These are phyloP conservation scores for Dioscorea alata DNA, from an alignment of 106 monocot species.

Conservation along the genomic window DNA sequence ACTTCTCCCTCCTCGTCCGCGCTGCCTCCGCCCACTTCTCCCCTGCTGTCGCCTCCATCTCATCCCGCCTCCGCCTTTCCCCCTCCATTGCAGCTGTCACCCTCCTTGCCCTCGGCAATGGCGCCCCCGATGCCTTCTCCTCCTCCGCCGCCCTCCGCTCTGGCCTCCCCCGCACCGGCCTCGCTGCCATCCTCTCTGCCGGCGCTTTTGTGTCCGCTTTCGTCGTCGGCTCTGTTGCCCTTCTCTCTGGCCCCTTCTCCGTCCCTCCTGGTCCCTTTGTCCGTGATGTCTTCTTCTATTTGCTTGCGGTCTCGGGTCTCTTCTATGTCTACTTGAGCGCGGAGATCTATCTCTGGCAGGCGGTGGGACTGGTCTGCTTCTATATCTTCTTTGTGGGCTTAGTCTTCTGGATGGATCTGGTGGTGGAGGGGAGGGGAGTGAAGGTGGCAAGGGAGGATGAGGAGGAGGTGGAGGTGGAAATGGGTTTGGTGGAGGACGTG, in stretches of 20 bases:
- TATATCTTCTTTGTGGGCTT: conserved; percentile 85
- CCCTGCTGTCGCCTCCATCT: conserved; percentile 35
- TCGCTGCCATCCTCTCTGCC: conserved; percentile 88
- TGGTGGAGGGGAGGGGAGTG: not conserved
- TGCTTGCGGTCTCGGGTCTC: conserved; percentile 58
- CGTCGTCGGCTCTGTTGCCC: conserved; percentile 75
- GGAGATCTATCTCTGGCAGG: conserved; percentile 91
- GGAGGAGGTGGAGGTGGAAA: conserved; percentile 10
- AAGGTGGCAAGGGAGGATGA: not conserved
- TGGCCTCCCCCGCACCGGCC: conserved; percentile 58
- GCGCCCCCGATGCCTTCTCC: conserved; percentile 83
- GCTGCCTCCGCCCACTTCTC: conserved; percentile 52
- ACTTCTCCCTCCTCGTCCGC: conserved; percentile 49
- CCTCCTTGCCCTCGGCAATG: conserved; percentile 94
- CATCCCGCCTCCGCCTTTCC: conserved; percentile 55
- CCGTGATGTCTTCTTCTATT: conserved; percentile 80
- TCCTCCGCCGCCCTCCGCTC: conserved; percentile 68
- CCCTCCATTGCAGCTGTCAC: conserved; percentile 85
- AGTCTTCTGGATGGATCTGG: conserved; percentile 93
- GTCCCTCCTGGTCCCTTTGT: conserved; percentile 60
- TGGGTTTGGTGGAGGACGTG: conserved; percentile 10
- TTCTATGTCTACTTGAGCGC: conserved; percentile 90
- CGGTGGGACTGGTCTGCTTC: conserved; percentile 62
- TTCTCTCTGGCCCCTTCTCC: conserved; percentile 54
- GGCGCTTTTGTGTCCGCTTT: conserved; percentile 92